These are phyloP conservation scores for Saccharomyces hybrid DNA, from an alignment of 1,139 yeast species.

Conservation along the genomic window DNA sequence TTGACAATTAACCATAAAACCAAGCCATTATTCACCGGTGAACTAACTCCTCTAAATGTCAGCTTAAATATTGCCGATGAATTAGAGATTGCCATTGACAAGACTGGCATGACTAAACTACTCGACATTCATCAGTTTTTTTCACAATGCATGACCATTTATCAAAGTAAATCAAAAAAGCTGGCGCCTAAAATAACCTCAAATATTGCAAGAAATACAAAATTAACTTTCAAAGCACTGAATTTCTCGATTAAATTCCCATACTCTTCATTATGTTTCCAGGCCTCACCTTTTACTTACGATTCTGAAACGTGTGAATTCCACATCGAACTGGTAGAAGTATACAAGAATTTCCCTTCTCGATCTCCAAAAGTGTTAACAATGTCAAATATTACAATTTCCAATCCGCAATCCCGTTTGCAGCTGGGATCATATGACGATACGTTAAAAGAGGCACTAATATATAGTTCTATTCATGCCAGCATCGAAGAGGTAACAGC, in stretches of 20 bases:
- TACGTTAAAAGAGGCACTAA: slow-evolving; percentile 4
- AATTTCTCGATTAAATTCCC: neutral
- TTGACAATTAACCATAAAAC: neutral
- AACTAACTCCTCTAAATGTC: neutral
- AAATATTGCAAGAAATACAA: neutral
- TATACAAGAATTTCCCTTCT: neutral
- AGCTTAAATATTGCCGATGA: neutral
- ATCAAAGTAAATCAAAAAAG: neutral
- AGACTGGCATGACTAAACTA: neutral
- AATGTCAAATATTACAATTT: slow-evolving; percentile 4
- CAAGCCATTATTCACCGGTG: neutral
- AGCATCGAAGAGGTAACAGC: slow-evolving; percentile 14
- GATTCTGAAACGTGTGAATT: neutral
- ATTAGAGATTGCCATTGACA: neutral
- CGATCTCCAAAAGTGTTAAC: slow-evolving; percentile 1
- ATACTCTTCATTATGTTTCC: neutral
- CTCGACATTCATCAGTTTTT: neutral
- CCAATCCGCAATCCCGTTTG: slow-evolving; percentile 5
- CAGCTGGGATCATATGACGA: slow-evolving; percentile 11
- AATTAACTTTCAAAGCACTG: neutral
- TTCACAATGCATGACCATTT: neutral
- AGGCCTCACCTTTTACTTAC: neutral
- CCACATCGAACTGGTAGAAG: neutral
- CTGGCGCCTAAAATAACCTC: neutral
- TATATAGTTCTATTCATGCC: neutral